A percentile compares a stretch with the other conserved stretches of the same genome.
These are phyloP conservation scores for Venturia pyrina DNA, from an alignment of 2,329 filamentous ascomycete genomes.

Conservation along the genomic window DNA sequence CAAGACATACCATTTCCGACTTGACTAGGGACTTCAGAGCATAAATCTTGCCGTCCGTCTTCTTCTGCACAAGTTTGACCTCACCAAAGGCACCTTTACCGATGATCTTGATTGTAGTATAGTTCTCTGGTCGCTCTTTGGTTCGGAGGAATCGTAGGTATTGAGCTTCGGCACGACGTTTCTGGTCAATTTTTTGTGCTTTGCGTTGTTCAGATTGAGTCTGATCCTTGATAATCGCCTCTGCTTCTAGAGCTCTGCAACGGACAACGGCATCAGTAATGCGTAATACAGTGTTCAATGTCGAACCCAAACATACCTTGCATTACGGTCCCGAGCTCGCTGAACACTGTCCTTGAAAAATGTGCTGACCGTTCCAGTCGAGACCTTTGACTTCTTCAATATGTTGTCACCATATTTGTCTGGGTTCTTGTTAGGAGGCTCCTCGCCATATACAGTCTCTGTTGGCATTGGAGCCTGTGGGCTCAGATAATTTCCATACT, in stretches of 20 bases:
- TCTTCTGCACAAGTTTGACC: conserved; percentile 94
- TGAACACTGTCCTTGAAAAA: conserved; percentile 99
- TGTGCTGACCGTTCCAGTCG: conserved; percentile 55
- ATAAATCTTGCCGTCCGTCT: conserved; percentile 92
- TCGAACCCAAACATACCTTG: conserved; percentile 52
- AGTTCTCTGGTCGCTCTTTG: conserved; percentile 88
- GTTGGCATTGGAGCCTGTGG: conserved; percentile 52
- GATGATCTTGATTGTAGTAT: conserved; percentile 93
- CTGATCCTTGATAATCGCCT: conserved; percentile 71
- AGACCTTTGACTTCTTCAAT: conserved; percentile 58
- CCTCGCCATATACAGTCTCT: conserved; percentile 29
- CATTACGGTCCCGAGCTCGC: conserved; percentile 86
- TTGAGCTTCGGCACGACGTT: conserved; percentile 79
- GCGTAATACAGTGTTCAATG: background rate
- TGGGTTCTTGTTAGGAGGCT: conserved; percentile 68
- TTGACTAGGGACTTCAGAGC: conserved; percentile 98
- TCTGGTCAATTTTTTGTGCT: conserved; percentile 73
- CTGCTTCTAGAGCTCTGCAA: conserved; percentile 77
- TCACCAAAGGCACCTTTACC: conserved; percentile 98
- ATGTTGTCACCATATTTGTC: conserved; percentile 85
- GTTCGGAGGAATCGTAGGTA: conserved; percentile 91
- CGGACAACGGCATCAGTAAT: conserved; percentile 9
- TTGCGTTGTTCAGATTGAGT: conserved; percentile 66
- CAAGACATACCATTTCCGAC: conserved; percentile 66
- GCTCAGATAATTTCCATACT: conserved; percentile 57